Evolutionary conservation across 176 grass and related monocot species (phyloP).

Genomic region (Pontederia crassipes): DNA sequence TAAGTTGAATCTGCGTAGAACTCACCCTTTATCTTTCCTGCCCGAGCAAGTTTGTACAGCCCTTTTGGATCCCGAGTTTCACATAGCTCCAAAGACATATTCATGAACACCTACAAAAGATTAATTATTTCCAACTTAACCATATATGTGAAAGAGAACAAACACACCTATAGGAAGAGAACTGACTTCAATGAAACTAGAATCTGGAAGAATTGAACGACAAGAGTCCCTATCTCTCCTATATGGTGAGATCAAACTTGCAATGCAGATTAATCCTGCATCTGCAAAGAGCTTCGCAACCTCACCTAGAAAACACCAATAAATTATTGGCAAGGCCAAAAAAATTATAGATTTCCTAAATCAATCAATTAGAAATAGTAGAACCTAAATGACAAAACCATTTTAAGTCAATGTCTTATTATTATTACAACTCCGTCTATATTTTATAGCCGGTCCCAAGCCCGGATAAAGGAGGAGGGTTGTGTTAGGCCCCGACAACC

Average conservation of each 20-base stretch:
- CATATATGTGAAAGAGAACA: constrained; percentile 1
- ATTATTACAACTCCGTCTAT: too few species aligned
- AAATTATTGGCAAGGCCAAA: not conserved
- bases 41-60: constrained; percentile 95
- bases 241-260: constrained; percentile 55
- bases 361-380: too few species aligned
- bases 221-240: constrained; percentile 79
- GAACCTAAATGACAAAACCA: too few species aligned
- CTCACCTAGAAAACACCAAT: constrained; percentile 47
- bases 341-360: too few species aligned
- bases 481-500: too few species aligned
- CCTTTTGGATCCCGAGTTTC: constrained; percentile 93
- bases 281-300: constrained; percentile 88
- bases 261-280: constrained; percentile 85
- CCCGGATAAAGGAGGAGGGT: too few species aligned
- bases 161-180: constrained; percentile 8
- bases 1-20: not conserved
- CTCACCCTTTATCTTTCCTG: constrained; percentile 86
- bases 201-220: constrained; percentile 60
- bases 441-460: too few species aligned
- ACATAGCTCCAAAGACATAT: constrained; percentile 90
- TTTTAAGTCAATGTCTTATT: too few species aligned
- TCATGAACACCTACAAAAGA: constrained; percentile 80
- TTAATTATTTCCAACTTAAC: not conserved
- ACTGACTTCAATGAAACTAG: constrained; percentile 78